Base-by-base conservation (phyloP, 106 monocot genomes). In the Dendrobium catenatum region DNA sequence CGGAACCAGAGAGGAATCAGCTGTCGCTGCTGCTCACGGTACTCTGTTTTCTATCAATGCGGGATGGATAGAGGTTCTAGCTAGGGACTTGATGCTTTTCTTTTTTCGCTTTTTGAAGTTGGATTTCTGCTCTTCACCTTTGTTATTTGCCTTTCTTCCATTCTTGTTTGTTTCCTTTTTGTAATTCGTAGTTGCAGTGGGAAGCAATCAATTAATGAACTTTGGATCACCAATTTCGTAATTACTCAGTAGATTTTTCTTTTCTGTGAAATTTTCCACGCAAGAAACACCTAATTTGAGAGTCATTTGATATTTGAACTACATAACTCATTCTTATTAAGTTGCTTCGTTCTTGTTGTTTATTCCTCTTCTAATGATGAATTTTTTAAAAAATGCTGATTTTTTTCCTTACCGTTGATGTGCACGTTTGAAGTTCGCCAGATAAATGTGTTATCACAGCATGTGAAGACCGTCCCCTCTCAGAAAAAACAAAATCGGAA, bases 1-100 rank as follows among this genome's bases (percentile, higher is more conserved):
- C 70, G 96, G 94, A 87, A 96, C 96, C 77, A 86, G 94, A 67
- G 96, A 94, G 80, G 96, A 96, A 79, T 90, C 94, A 83, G 92
- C 91, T 55, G 97, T 91, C 70, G 90, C 85, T 73, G 85, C 88
- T 75, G 86, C 92, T 77, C 96, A 94, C 51, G 91, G 88, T 58
- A 88, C 82, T 74, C 74, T 43, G 18, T 43, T 74, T 20, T 20
- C 42, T 43, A 5, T 19, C 20, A 74, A 74, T 74, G 74, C 74
- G 0, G 19, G 42, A 41, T 42, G 26, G 13, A 33, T 68, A 29
- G 26, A 68, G 10, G 9, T 68, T 68, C 8, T 33, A 11, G 15
- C 10, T 13, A 33, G 31, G 27, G 13, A 70, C 15, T 70, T 19
- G 6, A 74, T n/a, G 29, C 42, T 43, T 37, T 74, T 0, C 37